Base-by-base conservation (phyloP, 805 yeast genomes). In the Blastobotrys muscicola region DNA sequence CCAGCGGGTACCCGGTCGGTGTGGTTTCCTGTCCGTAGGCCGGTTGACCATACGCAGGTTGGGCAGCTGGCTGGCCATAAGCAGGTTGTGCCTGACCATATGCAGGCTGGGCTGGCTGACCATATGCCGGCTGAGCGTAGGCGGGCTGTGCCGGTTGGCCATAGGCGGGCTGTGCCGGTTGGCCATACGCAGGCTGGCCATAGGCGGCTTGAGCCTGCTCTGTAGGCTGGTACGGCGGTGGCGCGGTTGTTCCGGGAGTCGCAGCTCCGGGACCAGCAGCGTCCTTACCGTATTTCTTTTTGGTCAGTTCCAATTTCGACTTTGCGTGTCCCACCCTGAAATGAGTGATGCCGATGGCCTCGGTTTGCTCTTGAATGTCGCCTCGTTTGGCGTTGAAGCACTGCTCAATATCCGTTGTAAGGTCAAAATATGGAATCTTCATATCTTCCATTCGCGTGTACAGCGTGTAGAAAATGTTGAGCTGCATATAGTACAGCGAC, bases 381-480 rank as follows among this genome's bases (percentile, higher is more conserved):
- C 97, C 98, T 62, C 94, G 80, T 68, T 92, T 92, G 50, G 70
- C 71, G 29, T 61, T 64, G 65, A 81, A 92, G 2, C 89, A 82
- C 60, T 84, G 90, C 43, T 83, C 71, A 50, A 92, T 84, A 60
- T 87, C 97, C 37, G 84, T 72, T 41, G 76, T 70, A 59, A 92
- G 70, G 61, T 92, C 94, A 65, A 92, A 92, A 67, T 92, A 92
- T 11, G 97, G 96, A 52, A 92, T 92, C 68, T 92, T 87, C 84
- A 90, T 80, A 60, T 85, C 95, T 66, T 90, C 95, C 85, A 90
- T 85, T 56, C 84, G 76, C 59, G 75, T 82, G 69, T 85, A 89
- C 49, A 92, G 70, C 1, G 96, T 87, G 72, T 92, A 92, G 65
- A 89, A 92, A 45, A 92, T 86, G 69, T 92, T 92, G 70, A 92